Conservation (phyloP, 495 filamentous ascomycete species). For the Talaromyces thailandensis region DNA sequence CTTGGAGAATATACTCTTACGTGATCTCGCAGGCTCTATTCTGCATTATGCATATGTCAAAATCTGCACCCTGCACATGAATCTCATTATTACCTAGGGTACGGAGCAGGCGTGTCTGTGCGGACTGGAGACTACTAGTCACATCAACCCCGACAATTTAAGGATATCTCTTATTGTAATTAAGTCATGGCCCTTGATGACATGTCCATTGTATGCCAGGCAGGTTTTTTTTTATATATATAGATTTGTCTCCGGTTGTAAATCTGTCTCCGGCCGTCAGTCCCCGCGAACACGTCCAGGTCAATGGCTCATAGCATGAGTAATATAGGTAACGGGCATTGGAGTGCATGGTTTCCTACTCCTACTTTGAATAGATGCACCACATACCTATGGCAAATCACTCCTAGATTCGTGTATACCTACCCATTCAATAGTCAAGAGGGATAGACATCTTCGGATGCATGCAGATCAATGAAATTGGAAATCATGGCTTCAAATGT, state of each 20-base stretch:
- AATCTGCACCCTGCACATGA: not conserved
- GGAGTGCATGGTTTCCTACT: not conserved
- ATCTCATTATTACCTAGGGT: not conserved
- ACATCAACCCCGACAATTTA: not conserved
- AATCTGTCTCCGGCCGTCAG: not conserved
- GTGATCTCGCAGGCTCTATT: not conserved
- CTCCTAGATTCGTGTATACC: not conserved
- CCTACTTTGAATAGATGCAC: not conserved
- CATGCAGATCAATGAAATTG: no score
- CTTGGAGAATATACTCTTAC: not conserved
- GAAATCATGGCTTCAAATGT: no score
- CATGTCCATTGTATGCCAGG: not conserved
- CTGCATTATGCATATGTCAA: not conserved
- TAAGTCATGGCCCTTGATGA: not conserved
- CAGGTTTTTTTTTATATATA: not conserved
- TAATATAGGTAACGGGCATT: not conserved
- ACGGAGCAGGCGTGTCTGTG: not conserved
- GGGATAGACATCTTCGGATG: no score
- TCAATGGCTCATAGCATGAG: not conserved
- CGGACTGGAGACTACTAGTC: not conserved
- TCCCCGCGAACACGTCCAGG: not conserved
- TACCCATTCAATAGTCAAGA: not conserved
- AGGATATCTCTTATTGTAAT: not conserved
- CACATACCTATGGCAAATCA: not conserved
- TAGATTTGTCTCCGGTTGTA: not conserved